Evolutionary conservation across 805 yeast species (phyloP), one percentile per base, ranked within the genome.

Genomic region (Candida patagonica): DNA sequence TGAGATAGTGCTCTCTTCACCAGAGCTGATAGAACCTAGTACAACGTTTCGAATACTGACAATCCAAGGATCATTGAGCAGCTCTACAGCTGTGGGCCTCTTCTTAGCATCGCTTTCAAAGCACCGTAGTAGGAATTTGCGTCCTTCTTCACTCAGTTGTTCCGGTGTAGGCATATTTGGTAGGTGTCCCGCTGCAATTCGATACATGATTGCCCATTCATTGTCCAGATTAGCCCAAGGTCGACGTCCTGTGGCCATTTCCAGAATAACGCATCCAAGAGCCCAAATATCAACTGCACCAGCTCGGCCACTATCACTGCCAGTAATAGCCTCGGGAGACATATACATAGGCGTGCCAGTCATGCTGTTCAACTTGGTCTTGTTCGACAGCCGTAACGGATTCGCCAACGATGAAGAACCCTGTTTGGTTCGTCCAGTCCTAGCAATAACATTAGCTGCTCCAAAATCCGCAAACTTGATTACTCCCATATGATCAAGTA

Each of bases 291-390:
- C 98, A 42, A 67, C 72, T 2, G 78, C 76, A 2, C 88, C 88
- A 47, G 70, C 73, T 41, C 68, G 65, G 25, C 79, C 80, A 1
- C 71, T 55, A 1, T 70, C 60, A 5, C 73, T 68, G 2, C 96
- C 96, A 1, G 92, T 84, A 43, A 92, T 85, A 0, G 85, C 83
- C 54, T 92, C 98, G 0, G 98, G 98, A 0, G 97, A 86, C 97
- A 92, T 89, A 62, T 92, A 92, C 96, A 89, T 92, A 12, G 97
- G 97, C 0, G 98, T 92, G 29, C 98, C 98, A 2, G 94, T 78
- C 67, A 82, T 70, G 22, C 73, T 65, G 43, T 65, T 67, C 45
- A 60, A 50, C 39, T 61, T 65, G 39, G 59, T 53, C 12, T 46
- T 42, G 5, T 30, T 33, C 22, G 48, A 46, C 15, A 38, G 30